Percentiles rank a stretch among this genome's conserved stretches.
Evolutionary conservation across 225 moss, liverwort and hornwort species (phyloP).

Genomic region (Rhytidiadelphus loreus): DNA sequence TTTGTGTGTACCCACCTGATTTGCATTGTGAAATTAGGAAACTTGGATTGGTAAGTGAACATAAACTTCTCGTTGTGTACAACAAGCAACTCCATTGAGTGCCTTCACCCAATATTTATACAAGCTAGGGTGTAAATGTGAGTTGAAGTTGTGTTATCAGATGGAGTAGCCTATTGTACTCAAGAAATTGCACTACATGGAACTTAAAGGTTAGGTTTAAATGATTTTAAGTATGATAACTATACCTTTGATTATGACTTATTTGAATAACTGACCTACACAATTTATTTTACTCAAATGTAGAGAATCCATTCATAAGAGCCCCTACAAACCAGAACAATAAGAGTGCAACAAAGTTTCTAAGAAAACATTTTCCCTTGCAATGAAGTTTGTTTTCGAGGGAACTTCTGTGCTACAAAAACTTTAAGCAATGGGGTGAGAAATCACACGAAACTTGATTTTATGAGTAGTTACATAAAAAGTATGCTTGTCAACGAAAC

Average conservation of each 20-base stretch:
- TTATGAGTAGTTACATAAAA: not conserved
- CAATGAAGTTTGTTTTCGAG: not conserved
- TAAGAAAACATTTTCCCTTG: rapidly evolving
- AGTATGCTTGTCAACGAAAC: not conserved
- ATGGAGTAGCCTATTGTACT: not conserved
- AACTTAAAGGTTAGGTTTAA: too few relatives aligned
- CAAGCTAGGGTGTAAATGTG: not conserved
- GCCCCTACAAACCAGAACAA: not conserved
- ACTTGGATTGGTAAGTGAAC: not conserved
- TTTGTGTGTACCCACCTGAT: not conserved
- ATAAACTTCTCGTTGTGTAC: not conserved
- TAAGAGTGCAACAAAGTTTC: not conserved
- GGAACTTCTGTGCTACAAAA: not conserved
- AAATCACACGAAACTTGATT: rapidly evolving
- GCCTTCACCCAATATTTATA: too few relatives aligned
- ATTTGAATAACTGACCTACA: rapidly evolving
- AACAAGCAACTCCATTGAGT: not conserved
- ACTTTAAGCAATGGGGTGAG: rapidly evolving
- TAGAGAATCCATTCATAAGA: not conserved
- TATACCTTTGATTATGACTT: not conserved
- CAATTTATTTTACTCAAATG: not conserved
- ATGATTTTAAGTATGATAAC: not conserved
- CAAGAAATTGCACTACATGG: not conserved
- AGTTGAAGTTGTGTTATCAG: not conserved
- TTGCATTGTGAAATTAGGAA: not conserved